Evolutionary conservation across 495 filamentous ascomycete species (phyloP), one percentile per base, ranked within the genome.

Genomic region (Margaritispora aquatica): DNA sequence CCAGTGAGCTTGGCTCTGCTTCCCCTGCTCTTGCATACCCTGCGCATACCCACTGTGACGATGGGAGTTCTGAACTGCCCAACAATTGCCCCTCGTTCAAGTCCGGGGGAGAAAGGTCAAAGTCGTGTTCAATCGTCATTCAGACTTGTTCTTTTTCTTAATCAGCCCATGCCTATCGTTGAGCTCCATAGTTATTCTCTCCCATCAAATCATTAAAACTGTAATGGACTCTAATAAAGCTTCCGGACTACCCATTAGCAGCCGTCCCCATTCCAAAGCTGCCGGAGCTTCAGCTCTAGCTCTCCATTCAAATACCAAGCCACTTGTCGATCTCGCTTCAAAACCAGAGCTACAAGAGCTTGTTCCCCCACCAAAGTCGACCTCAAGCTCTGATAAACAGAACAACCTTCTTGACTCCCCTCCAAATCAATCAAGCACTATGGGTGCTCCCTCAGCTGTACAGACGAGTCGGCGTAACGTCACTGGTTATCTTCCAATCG

Each of bases 401-500:
- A 44, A 9, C 2, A 3, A 8, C 4, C 15, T 44, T n/a, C 38
- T n/a, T 17, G 17, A n/a, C 17, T 44, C 11, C 38, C 38, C 38
- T 3, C 10, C 38, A 44, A 3, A 8, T 44, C 38, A 44, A 8
- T 44, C 38, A 44, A 44, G 10, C 38, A 44, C 38, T 8, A 64
- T 61, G 58, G 29, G 41, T 47, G 58, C 57, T 54, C 47, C 52
- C 7, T 51, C 46, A 1, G 50, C 24, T 23, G 34, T 60, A 9
- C 56, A 55, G 27, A 60, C 63, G 17, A 55, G 47, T 26, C 44
- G 60, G 26, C 41, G 60, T 20, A 27, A 53, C 48, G 50, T 34
- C 7, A 65, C 59, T 0, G 73, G 74, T 11, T 88, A 87, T 62
- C 79, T 80, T 29, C 80, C 86, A 54, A 87, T 90, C 58, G 87